Evolutionary conservation across 2,329 filamentous ascomycete genomes (phyloP), one percentile per base, ranked within the genome.

Genomic region (Talaromyces albobiverticillius): DNA sequence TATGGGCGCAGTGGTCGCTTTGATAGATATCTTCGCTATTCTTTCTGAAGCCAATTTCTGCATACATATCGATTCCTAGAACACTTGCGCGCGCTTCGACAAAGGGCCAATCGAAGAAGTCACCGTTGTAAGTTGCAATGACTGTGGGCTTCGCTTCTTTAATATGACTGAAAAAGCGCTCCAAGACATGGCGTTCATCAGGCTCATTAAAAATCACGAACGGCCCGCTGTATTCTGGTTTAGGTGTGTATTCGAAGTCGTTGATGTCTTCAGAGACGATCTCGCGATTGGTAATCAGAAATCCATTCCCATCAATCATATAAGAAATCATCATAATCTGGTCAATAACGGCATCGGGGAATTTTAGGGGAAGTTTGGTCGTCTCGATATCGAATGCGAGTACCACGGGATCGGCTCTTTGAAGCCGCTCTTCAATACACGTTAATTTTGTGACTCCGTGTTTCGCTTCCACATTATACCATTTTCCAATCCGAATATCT

Each of bases 291-390:
- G 94, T 99, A 71, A 99, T 97, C 32, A 99, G 79, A 64, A 97
- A 99, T 4, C 94, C 94, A 73, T 96, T 92, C 0, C 94, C 95
- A 64, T 99, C 94, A 64, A 99, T 97, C 95, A 99, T 99, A 77
- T 99, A 99, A 29, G 95, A 99, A 70, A 99, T 93, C 94, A 99
- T 99, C 92, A 99, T 99, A 67, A 99, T 88, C 70, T 96, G 93
- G 74, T 99, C 94, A 59, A 96, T 87, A 3, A 91, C 83, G 1
- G 94, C 87, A 68, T 99, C 95, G 23, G 94, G 95, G 63, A 99
- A 99, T 71, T 99, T 99, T 52, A 99, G 79, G 1, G 95, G 94
- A 14, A 94, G 79, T 68, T 99, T 99, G 4, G 90, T 93, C 2
- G 94, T 99, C 74, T 99, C 94, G 66, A 99, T 99, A 84, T 99